These are phyloP conservation scores for Pulicaria dysenterica DNA, from an alignment of 129 eudicot genomes.

Conservation along the genomic window DNA sequence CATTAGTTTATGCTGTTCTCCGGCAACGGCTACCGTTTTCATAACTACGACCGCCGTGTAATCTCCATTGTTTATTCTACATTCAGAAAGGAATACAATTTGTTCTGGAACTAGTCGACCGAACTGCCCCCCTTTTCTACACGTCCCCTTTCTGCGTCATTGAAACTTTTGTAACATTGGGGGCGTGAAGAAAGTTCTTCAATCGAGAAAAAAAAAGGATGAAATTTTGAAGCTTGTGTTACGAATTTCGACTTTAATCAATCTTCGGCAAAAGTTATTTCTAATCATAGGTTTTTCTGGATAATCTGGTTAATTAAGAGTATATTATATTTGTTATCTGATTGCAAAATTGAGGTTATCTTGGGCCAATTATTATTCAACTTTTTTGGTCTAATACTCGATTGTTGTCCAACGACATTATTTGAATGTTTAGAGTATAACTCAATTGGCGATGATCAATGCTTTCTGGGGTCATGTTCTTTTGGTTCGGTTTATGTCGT, in stretches of 20 bases:
- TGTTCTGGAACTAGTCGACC: slow-evolving; percentile 8
- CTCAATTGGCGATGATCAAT: slow-evolving; percentile 37
- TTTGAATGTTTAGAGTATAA: slow-evolving; percentile 1
- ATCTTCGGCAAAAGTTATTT: background rate
- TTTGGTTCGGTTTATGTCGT: slow-evolving; percentile 3
- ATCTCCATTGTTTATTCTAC: background rate
- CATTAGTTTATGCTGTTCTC: background rate
- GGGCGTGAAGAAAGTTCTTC: slow-evolving; percentile 21
- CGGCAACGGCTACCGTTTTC: slow-evolving; percentile 11
- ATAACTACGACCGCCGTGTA: slow-evolving; percentile 15
- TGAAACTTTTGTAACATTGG: slow-evolving; percentile 12
- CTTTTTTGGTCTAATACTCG: slow-evolving; percentile 12
- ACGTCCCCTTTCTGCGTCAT: background rate
- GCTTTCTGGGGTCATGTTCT: slow-evolving; percentile 21
- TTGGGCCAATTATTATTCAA: background rate
- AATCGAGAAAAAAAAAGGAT: background rate
- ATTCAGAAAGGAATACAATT: background rate
- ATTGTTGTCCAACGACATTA: slow-evolving; percentile 13
- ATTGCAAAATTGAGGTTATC: slow-evolving; percentile 16
- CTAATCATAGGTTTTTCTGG: slow-evolving; percentile 16
- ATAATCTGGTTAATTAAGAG: slow-evolving; percentile 16
- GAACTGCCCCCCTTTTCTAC: too few relatives aligned
- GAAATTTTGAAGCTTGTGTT: too few relatives aligned
- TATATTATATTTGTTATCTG: background rate
- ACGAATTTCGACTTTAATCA: background rate